phyloP scores from a whole-genome alignment of 495 filamentous ascomycete genomes.

The Cladorrhinum samala region DNA sequence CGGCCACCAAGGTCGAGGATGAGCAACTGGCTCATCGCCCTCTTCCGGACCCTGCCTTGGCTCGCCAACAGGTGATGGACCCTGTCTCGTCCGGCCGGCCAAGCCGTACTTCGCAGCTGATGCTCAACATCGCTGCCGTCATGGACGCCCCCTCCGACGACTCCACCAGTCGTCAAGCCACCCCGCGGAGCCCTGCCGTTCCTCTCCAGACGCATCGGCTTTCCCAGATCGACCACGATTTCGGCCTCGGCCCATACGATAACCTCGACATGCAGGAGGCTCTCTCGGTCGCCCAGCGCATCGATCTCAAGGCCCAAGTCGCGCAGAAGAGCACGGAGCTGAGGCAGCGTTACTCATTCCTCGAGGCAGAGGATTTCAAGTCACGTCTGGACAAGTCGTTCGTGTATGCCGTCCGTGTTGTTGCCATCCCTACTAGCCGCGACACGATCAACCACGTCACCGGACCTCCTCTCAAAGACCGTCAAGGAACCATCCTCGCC shows the following conservation, averaged over 20 bases:
- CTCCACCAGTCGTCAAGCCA: not conserved
- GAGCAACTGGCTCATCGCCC: not conserved
- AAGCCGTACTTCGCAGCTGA: not conserved
- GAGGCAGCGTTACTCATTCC: not conserved
- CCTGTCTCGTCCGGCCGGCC: not conserved
- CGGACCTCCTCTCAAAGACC: constrained; percentile 14
- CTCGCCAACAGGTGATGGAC: not conserved
- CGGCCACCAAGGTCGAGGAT: constrained; percentile 1
- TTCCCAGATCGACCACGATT: not conserved
- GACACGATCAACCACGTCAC: constrained; percentile 15
- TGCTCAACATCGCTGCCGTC: not conserved
- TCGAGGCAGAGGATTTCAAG: constrained; percentile 4
- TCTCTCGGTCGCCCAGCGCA: not conserved
- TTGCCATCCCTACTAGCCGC: constrained; percentile 13
- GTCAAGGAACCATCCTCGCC: constrained; percentile 15
- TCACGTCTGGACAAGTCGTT: constrained; percentile 10
- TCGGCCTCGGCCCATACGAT: not conserved
- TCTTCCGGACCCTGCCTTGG: not conserved
- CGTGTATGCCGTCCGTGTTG: constrained; percentile 19
- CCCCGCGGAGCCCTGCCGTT: too few species aligned
- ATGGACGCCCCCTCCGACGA: not conserved
- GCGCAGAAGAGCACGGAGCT: constrained; percentile 5
- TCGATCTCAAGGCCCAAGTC: not conserved
- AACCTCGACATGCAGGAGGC: not conserved
- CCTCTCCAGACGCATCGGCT: too few species aligned